Conservation (phyloP, 2,329 filamentous ascomycete genomes). For the Trichoderma aggressivum region DNA sequence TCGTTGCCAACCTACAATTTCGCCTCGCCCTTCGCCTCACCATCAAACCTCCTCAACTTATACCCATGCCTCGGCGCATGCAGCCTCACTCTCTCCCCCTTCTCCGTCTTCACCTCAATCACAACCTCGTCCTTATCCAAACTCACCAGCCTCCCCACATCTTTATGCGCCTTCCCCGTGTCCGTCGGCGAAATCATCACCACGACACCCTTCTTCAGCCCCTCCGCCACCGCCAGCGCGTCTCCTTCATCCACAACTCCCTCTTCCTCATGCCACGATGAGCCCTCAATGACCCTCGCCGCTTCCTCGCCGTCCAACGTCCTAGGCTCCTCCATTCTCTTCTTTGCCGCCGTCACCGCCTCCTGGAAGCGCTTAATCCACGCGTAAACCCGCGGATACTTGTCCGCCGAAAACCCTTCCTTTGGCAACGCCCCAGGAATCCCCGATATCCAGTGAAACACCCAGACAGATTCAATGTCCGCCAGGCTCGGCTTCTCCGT, state of each 20-base stretch:
- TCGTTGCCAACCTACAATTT: neutral
- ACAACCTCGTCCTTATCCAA: slow-evolving; percentile 55
- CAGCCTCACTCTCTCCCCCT: slow-evolving; percentile 46
- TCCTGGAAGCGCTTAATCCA: slow-evolving; percentile 62
- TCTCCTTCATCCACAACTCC: slow-evolving; percentile 47
- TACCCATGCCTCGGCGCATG: slow-evolving; percentile 63
- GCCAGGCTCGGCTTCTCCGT: slow-evolving; percentile 53
- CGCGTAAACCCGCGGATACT: slow-evolving; percentile 58
- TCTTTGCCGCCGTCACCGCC: slow-evolving; percentile 42
- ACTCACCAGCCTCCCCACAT: slow-evolving; percentile 53
- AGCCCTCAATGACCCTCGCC: slow-evolving; percentile 42
- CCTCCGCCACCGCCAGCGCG: slow-evolving; percentile 41
- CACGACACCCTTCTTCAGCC: slow-evolving; percentile 49
- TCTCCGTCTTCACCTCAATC: slow-evolving; percentile 47
- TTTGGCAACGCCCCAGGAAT: slow-evolving; percentile 54
- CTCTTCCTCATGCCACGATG: slow-evolving; percentile 45
- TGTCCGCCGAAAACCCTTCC: slow-evolving; percentile 47
- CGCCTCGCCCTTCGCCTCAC: neutral
- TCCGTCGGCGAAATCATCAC: slow-evolving; percentile 63
- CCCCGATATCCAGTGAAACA: slow-evolving; percentile 61
- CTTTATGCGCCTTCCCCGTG: slow-evolving; percentile 56
- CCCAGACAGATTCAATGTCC: slow-evolving; percentile 68
- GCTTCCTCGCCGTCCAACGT: slow-evolving; percentile 54
- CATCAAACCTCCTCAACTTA: slow-evolving; percentile 38
- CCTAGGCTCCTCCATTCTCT: slow-evolving; percentile 33